These are phyloP conservation scores for Colletotrichum siamense DNA, from an alignment of 2,329 filamentous ascomycete species.

Conservation along the genomic window DNA sequence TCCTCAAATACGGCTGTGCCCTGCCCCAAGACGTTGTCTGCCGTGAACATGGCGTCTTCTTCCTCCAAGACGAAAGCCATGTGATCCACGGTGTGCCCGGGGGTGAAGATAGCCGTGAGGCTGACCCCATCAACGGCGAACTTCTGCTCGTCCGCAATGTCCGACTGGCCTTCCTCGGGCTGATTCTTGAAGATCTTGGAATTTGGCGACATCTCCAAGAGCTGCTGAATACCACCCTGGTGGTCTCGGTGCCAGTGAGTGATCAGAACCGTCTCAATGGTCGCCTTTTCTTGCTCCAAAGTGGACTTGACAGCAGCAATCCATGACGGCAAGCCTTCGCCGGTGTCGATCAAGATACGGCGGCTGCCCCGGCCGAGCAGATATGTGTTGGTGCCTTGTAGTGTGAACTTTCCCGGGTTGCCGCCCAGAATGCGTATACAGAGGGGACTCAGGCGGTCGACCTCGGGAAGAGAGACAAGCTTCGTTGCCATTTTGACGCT, in stretches of 20 bases:
- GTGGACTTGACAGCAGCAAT: constrained; percentile 66
- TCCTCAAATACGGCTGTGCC: constrained; percentile 88
- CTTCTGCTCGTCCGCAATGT: constrained; percentile 56
- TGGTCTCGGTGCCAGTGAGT: constrained; percentile 97
- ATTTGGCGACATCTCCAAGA: constrained; percentile 67
- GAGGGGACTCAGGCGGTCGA: constrained; percentile 78
- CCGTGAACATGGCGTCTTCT: constrained; percentile 85
- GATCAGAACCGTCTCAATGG: constrained; percentile 73
- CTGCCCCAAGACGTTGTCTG: constrained; percentile 87
- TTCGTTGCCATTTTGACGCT: constrained; percentile 61
- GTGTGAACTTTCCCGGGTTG: constrained; percentile 83
- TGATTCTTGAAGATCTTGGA: constrained; percentile 71
- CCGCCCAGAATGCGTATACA: constrained; percentile 87
- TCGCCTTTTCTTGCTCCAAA: constrained; percentile 71
- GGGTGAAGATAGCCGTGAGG: constrained; percentile 65
- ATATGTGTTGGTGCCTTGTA: constrained; percentile 93
- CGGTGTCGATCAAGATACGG: constrained; percentile 89
- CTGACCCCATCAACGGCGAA: constrained; percentile 68
- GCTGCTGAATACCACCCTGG: constrained; percentile 74
- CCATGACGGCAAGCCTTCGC: constrained; percentile 82
- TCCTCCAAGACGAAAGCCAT: constrained; percentile 79
- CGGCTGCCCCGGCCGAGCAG: constrained; percentile 77
- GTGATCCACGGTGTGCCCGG: constrained; percentile 82
- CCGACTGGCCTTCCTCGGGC: constrained; percentile 55
- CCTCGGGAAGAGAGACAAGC: constrained; percentile 70